Evolutionary conservation across 805 yeast species (phyloP).

Genomic region (Lachancea cidri): DNA sequence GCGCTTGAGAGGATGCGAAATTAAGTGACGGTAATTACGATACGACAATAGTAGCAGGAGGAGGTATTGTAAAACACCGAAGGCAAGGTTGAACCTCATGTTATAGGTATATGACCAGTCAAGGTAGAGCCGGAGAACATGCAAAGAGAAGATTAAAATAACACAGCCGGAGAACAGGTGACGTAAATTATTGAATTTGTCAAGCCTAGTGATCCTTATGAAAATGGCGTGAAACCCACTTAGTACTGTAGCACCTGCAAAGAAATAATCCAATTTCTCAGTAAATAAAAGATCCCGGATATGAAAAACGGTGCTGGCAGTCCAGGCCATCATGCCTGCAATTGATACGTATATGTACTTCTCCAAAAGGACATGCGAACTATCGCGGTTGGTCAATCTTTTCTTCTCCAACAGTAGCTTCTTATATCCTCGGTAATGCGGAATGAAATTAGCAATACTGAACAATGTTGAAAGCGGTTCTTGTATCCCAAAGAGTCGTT

Average conservation of each 20-base stretch:
- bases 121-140: slow-evolving; percentile 56
- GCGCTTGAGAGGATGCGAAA: slow-evolving; percentile 7
- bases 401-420: slow-evolving; percentile 24
- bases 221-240: slow-evolving; percentile 69
- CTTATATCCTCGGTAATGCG: slow-evolving; percentile 50
- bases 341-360: slow-evolving; percentile 39
- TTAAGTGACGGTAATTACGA: slow-evolving; percentile 28
- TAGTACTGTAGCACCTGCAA: slow-evolving; percentile 86
- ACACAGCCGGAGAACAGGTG: slow-evolving; percentile 39
- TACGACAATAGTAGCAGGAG: slow-evolving; percentile 29
- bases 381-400: slow-evolving; percentile 6
- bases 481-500: slow-evolving; percentile 71
- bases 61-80: slow-evolving; percentile 72
- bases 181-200: slow-evolving; percentile 35
- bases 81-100: slow-evolving; percentile 79
- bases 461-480: slow-evolving; percentile 78
- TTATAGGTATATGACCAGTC: slow-evolving; percentile 92
- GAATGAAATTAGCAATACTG: slow-evolving; percentile 63
- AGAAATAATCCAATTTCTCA: slow-evolving; percentile 84
- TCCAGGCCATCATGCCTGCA: slow-evolving; percentile 83
- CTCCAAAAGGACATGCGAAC: slow-evolving; percentile 11
- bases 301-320: slow-evolving; percentile 80
- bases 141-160: slow-evolving; percentile 50
- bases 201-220: slow-evolving; percentile 57
- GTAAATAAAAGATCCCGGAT: slow-evolving; percentile 75